These are phyloP conservation scores for Ploettnerulaceae sp. DNA, from an alignment of 2,329 filamentous ascomycete species.

Conservation along the genomic window DNA sequence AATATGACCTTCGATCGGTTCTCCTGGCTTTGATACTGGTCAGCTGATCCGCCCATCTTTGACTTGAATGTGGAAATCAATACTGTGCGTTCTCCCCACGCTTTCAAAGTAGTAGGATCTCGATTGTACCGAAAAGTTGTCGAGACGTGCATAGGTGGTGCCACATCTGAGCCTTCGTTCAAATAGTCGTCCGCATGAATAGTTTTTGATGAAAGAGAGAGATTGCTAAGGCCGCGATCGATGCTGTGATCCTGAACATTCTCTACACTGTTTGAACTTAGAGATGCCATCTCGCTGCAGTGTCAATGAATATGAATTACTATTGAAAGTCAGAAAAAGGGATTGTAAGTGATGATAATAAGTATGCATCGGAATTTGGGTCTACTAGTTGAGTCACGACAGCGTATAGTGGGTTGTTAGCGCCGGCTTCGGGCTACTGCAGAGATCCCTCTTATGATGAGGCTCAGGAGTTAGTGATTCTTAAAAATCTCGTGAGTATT, in stretches of 20 bases:
- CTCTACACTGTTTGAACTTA: constrained; percentile 16
- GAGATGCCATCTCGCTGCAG: no score
- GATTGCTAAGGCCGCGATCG: constrained; percentile 23
- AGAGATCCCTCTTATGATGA: no score
- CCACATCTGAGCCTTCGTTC: constrained; percentile 71
- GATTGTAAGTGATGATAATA: not conserved
- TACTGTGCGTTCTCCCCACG: constrained; percentile 52
- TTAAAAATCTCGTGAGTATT: not conserved
- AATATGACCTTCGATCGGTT: constrained; percentile 60
- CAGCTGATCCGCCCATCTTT: constrained; percentile 24
- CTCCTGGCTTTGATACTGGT: constrained; percentile 39
- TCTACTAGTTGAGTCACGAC: constrained; percentile 5
- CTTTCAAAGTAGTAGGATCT: constrained; percentile 61
- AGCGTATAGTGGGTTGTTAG: constrained; percentile 7
- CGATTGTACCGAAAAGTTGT: constrained; percentile 82
- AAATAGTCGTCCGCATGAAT: constrained; percentile 79
- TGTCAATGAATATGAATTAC: constrained; percentile 15
- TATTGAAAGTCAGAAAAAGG: not conserved
- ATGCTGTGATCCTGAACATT: constrained; percentile 9
- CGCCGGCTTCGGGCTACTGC: not conserved
- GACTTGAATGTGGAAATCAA: constrained; percentile 28
- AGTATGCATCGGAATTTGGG: not conserved
- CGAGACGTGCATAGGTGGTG: constrained; percentile 83
- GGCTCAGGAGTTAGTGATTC: no score
- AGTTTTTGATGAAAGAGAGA: constrained; percentile 63